Conservation (phyloP, 2,329 filamentous ascomycete genomes). For the Sporothrix curviconia region DNA sequence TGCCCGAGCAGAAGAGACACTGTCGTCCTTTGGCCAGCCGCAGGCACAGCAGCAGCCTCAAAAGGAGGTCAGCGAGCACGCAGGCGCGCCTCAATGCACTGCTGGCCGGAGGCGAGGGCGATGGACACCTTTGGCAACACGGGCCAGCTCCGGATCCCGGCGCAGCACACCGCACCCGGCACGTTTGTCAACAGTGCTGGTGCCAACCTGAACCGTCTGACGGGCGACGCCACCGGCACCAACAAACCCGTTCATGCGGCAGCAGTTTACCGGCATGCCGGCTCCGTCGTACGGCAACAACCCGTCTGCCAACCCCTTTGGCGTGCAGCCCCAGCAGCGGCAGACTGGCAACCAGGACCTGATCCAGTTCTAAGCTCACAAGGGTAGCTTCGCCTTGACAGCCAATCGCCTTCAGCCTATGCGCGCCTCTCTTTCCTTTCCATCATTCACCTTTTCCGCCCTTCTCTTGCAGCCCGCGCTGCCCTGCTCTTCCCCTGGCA, state of each 20-base stretch:
- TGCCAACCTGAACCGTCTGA: conserved; percentile 65
- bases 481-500: not conserved
- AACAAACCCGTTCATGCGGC: conserved; percentile 86
- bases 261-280: conserved; percentile 75
- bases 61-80: conserved; percentile 54
- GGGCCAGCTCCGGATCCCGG: conserved; percentile 89
- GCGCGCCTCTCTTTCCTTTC: not conserved
- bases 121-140: conserved; percentile 97
- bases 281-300: conserved; percentile 51
- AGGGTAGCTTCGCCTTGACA: no score
- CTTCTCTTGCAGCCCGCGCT: not conserved
- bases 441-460: not conserved
- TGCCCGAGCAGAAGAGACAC: conserved; percentile 81
- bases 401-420: no score
- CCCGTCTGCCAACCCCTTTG: conserved; percentile 52
- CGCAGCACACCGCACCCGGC: conserved; percentile 92
- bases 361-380: conserved; percentile 50
- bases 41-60: conserved; percentile 38
- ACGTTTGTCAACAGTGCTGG: conserved; percentile 96
- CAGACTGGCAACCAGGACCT: conserved; percentile 44
- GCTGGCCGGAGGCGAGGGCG: conserved; percentile 78
- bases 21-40: conserved; percentile 52
- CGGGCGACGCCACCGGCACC: conserved; percentile 58
- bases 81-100: conserved; percentile 79
- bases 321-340: conserved; percentile 46